A percentile compares a stretch with the other conserved stretches of the same genome.
Evolutionary conservation across 1,284 basidiomycete genomes (phyloP).

Genomic region (Trichosporon ovoides): DNA sequence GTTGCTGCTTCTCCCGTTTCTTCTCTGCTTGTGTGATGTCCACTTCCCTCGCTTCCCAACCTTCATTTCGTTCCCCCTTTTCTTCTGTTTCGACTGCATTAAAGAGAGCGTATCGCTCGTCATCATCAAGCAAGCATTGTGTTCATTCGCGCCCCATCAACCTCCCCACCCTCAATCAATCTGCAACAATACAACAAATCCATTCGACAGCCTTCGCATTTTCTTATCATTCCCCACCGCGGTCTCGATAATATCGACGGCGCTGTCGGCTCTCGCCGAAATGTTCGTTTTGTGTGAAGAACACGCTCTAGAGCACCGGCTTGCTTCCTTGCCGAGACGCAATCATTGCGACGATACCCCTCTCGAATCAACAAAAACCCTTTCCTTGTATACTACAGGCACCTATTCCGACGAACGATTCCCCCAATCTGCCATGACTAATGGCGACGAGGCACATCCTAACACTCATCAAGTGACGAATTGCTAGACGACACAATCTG

Average conservation of each 20-base stretch:
- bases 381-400: constrained; percentile 20
- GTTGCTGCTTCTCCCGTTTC: background rate
- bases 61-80: background rate
- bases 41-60: too few relatives aligned
- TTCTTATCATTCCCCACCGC: constrained; percentile 9
- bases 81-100: constrained; percentile 7
- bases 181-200: constrained; percentile 8
- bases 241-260: constrained; percentile 15
- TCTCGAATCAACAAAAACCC: constrained; percentile 1
- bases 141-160: constrained; percentile 10
- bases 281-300: constrained; percentile 18
- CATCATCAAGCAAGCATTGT: constrained; percentile 25
- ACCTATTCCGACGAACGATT: constrained; percentile 19
- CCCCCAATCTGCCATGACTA: constrained; percentile 9
- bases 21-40: background rate
- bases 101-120: constrained; percentile 9
- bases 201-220: constrained; percentile 9
- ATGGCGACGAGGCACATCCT: constrained; percentile 25
- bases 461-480: constrained; percentile 5
- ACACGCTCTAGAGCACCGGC: constrained; percentile 15
- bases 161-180: background rate
- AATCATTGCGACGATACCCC: constrained; percentile 11
- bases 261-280: constrained; percentile 23
- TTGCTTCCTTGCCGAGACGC: constrained; percentile 19
- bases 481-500: background rate